Base-by-base conservation (phyloP, 2,329 filamentous ascomycete species). In the Neopestalotiopsis rosae region DNA sequence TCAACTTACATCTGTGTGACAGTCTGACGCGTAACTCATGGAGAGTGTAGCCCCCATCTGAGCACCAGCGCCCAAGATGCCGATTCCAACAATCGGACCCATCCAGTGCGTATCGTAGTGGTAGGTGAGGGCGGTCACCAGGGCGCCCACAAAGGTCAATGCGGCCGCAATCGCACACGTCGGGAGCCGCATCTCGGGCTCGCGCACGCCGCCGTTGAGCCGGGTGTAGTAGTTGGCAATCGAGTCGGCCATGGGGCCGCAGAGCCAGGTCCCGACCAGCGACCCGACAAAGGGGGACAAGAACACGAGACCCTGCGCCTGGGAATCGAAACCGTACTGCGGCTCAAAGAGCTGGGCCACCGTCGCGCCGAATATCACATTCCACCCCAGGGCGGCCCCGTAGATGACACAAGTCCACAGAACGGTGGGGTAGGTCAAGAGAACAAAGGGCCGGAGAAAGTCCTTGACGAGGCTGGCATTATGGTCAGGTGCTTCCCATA, bases 191-290 rank as follows among this genome's bases (percentile, higher is more conserved):
- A 75, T 81, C 73, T 86, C 84, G 2, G 84, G 84, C 72, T 83
- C 79, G 68, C 83, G 84, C 17, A 85, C 73, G 5, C 84, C 84
- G 6, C 74, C 73, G 66, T 84, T 81, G 61, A 75, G 77, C 65
- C 76, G 77, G n/a, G 82, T 78, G 12, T 76, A 74, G 76, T 80
- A 81, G 68, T 81, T 79, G 52, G 79, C 82, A 71, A 81, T 84
- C 9, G 74, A 68, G 69, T 85, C 83, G 1, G 84, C 81, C 24
- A 82, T 72, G 74, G 79, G 80, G 13, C 83, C 83, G 28, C 84
- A 83, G 4, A 79, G 76, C 67, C 76, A 81, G 34, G 81, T 77
- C 4, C 83, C 83, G 45, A 80, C 69, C 2, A 85, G 40, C 66
- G 85, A 84, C 12, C 84, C 84, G 20, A 85, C 68, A 9, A 79